A percentile compares a stretch with the other conserved stretches of the same genome.
phyloP scores from a whole-genome alignment of 2,329 filamentous ascomycete genomes.

The Talaromyces sp. region DNA sequence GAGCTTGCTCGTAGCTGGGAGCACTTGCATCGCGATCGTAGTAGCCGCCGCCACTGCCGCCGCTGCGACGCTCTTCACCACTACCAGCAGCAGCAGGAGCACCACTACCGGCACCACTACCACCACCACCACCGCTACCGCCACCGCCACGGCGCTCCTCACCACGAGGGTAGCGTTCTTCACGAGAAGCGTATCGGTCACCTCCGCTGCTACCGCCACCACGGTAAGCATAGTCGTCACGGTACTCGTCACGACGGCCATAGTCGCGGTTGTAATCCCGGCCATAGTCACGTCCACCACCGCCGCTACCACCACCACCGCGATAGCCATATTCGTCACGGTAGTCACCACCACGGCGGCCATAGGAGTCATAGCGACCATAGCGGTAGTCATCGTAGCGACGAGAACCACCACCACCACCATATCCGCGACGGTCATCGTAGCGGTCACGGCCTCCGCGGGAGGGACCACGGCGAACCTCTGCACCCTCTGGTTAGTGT shows the following conservation, averaged over 20 bases:
- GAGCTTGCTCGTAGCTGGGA: constrained; percentile 40
- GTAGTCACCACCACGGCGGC: constrained; percentile 60
- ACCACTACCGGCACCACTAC: constrained; percentile 38
- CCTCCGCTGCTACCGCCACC: constrained; percentile 46
- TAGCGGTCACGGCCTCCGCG: constrained; percentile 42
- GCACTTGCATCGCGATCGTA: constrained; percentile 52
- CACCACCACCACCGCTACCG: constrained; percentile 41
- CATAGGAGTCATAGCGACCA: constrained; percentile 48
- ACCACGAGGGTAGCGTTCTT: constrained; percentile 16
- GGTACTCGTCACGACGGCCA: constrained; percentile 39
- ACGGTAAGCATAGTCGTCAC: constrained; percentile 43
- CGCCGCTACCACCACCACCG: constrained; percentile 44
- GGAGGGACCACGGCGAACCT: constrained; percentile 39
- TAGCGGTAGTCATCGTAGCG: constrained; percentile 42
- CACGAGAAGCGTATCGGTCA: constrained; percentile 23
- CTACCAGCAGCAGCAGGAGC: not conserved
- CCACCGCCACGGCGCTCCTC: constrained; percentile 44
- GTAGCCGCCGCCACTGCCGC: constrained; percentile 44
- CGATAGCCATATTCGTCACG: constrained; percentile 53
- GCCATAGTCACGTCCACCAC: constrained; percentile 47
- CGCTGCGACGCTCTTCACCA: not conserved
- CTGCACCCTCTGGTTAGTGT: constrained; percentile 5
- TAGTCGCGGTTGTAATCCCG: constrained; percentile 48
- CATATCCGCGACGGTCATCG: constrained; percentile 52
- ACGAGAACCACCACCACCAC: constrained; percentile 33